Percentiles rank a stretch among this genome's conserved stretches.
These are phyloP conservation scores for Haematococcus lacustris DNA, from an alignment of 139 green algal species.

Conservation along the genomic window DNA sequence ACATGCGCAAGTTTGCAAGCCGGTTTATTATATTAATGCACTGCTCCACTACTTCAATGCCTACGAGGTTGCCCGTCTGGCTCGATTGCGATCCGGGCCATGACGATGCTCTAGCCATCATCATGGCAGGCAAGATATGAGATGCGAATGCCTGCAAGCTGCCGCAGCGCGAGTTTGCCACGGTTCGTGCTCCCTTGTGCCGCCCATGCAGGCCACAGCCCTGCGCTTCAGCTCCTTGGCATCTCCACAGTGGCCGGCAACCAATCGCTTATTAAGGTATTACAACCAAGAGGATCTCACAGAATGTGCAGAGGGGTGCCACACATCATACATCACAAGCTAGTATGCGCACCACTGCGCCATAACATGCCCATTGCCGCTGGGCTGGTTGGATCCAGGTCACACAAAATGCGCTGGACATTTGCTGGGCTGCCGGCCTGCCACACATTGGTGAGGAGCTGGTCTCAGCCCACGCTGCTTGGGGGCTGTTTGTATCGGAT, in stretches of 20 bases:
- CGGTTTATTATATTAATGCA: no score
- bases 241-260: constrained; percentile 86
- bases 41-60: no score
- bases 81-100: constrained; percentile 87
- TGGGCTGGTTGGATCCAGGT: background rate
- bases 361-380: no score
- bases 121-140: constrained; percentile 58
- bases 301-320: no score
- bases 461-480: background rate
- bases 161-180: no score
- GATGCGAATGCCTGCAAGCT: no score
- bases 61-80: constrained; percentile 50
- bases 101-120: constrained; percentile 88
- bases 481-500: constrained; percentile 3
- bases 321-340: no score
- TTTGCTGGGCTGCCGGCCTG: constrained; percentile 62
- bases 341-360: no score
- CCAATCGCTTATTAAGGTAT: constrained; percentile 71
- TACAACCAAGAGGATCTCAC: background rate
- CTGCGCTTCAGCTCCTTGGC: constrained; percentile 64
- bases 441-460: constrained; percentile 40
- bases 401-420: constrained; percentile 66
- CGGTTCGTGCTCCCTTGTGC: no score
- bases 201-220: constrained; percentile 36
- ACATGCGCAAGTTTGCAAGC: no score